Evolutionary conservation across 2,329 filamentous ascomycete genomes (phyloP).

Genomic region (Xylariaceae sp.): DNA sequence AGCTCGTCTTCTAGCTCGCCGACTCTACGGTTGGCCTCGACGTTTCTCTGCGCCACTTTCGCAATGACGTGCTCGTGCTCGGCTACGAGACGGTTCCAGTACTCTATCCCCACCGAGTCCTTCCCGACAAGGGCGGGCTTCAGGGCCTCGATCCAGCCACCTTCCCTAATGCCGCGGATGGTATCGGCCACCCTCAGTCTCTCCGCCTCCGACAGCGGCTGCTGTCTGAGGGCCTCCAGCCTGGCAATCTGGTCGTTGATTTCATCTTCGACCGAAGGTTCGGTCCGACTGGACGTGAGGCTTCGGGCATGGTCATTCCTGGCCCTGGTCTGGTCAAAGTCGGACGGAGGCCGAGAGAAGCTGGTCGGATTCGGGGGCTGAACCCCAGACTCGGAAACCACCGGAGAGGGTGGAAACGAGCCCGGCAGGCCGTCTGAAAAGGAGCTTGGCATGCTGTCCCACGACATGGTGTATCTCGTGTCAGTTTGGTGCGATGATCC

Average conservation of each 20-base stretch:
- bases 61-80: conserved; percentile 18
- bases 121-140: conserved; percentile 14
- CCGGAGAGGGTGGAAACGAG: too few species aligned
- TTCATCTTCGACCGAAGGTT: conserved; percentile 17
- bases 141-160: conserved; percentile 18
- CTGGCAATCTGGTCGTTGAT: conserved; percentile 9
- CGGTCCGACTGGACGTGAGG: too few species aligned
- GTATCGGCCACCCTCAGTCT: conserved; percentile 11
- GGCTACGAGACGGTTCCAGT: conserved; percentile 22
- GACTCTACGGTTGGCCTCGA: neutral
- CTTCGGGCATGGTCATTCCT: too few species aligned
- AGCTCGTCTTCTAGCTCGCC: conserved; percentile 2
- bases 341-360: too few species aligned
- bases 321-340: too few species aligned
- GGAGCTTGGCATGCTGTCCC: too few species aligned
- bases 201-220: conserved; percentile 9
- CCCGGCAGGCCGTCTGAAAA: too few species aligned
- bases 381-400: too few species aligned
- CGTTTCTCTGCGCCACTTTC: conserved; percentile 10
- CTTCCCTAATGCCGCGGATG: conserved; percentile 9
- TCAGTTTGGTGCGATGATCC: too few species aligned
- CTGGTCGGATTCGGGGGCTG: too few species aligned
- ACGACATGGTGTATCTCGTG: too few species aligned
- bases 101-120: conserved; percentile 16
- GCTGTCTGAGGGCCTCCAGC: conserved; percentile 4